Base-by-base conservation (phyloP, 108 stramenopile species). In the Parmales sp. region DNA sequence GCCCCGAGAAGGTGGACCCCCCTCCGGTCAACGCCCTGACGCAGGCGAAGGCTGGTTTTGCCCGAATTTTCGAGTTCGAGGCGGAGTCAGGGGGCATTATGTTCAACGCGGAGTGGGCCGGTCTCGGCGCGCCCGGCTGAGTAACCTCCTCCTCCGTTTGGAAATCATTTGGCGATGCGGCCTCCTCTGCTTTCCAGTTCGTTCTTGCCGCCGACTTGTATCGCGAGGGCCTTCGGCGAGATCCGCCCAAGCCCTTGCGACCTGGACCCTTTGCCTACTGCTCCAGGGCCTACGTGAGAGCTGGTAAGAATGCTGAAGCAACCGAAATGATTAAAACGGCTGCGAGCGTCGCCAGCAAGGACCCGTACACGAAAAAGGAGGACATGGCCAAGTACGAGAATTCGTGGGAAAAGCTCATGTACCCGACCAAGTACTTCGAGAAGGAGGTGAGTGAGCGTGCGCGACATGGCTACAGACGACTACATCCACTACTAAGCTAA, bases 151-250 rank as follows among this genome's bases (percentile, higher is more conserved):
- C 16, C 28, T 13, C 54, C 13, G 36, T 34, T 28, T 60, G 54
- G 54, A 60, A 60, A 34, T 13, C 29, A 16, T 34, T 19, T 16
- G 54, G 54, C 54, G 54, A 60, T 16, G 54, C 54, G 54, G 54
- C 54, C 16, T 34, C 54, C 13, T 11, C 26, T 34, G 26, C 54
- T 11, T 13, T 18, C n/a, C 54, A 60, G 54, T 60, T 34, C 31
- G 16, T 60, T 16, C 13, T 60, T 34, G 54, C 54, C 29, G 29
- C n/a, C 31, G 54, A 60, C 31, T 13, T 60, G 29, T 60, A 60
- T 34, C 31, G 31, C 11, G 54, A 60, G 54, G 54, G n/a, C 18
- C 31, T 60, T 11, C 54, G 54, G 1, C 26, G 54, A 11, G 54
- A 60, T 20, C 54, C 54, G 3, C 54, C 54, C 3, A 11, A 20